Evolutionary conservation across 495 filamentous ascomycete genomes (phyloP).

Genomic region (Evansstolkia leycettana): DNA sequence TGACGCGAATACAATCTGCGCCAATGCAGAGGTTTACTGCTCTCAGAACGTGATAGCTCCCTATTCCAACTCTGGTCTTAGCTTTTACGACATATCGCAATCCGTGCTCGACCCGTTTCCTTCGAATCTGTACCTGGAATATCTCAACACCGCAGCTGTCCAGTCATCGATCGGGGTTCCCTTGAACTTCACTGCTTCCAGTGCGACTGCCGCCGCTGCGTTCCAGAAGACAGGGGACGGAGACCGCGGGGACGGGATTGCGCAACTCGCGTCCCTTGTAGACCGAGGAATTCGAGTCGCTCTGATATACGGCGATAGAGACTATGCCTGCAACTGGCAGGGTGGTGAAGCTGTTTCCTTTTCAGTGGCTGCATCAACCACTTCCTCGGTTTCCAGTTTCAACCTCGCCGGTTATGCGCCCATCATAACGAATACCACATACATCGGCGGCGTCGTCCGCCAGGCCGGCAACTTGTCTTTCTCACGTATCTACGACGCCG

Average conservation of each 20-base stretch:
- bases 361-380: conserved; percentile 21
- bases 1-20: conserved; percentile 24
- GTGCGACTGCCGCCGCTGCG: conserved; percentile 32
- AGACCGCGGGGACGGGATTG: conserved; percentile 37
- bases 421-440: conserved; percentile 9
- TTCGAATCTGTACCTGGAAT: conserved; percentile 43
- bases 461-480: conserved; percentile 39
- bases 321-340: conserved; percentile 44
- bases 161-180: conserved; percentile 49
- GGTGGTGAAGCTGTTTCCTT: conserved; percentile 29
- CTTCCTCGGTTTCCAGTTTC: conserved; percentile 22
- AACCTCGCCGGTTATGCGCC: conserved; percentile 32
- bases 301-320: conserved; percentile 53
- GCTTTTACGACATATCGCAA: conserved; percentile 47
- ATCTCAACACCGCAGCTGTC: conserved; percentile 46
- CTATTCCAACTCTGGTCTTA: conserved; percentile 5
- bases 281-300: conserved; percentile 46
- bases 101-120: conserved; percentile 44
- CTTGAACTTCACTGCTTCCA: conserved; percentile 52
- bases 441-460: conserved; percentile 32
- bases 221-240: conserved; percentile 42
- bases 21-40: conserved; percentile 29
- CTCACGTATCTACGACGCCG: conserved; percentile 37
- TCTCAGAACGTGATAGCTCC: conserved; percentile 18
- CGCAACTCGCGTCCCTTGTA: conserved; percentile 41